Conservation (phyloP, 768 basidiomycete genomes). For the Trametes elegans region DNA sequence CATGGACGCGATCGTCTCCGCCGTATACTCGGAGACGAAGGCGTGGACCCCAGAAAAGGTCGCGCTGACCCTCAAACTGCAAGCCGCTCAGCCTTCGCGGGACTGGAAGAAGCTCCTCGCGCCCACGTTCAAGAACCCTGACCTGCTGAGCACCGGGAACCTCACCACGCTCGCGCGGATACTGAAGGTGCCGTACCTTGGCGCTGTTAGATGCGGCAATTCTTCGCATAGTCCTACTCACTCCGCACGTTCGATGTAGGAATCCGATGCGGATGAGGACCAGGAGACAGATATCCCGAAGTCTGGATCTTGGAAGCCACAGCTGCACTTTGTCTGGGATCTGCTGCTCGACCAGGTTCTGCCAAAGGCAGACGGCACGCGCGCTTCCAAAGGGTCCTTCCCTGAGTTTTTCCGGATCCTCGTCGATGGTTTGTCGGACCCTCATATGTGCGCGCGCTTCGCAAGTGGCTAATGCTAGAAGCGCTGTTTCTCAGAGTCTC, state of each 20-base stretch:
- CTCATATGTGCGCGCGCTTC: constrained; percentile 4
- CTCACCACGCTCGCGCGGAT: constrained; percentile 71
- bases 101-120: constrained; percentile 66
- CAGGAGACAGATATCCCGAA: constrained; percentile 45
- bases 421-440: constrained; percentile 68
- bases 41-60: constrained; percentile 89
- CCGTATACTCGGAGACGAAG: constrained; percentile 50
- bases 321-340: constrained; percentile 91
- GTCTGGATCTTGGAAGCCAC: constrained; percentile 77
- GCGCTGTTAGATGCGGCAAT: neutral
- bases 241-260: constrained; percentile 37
- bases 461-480: neutral
- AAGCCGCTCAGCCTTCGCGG: constrained; percentile 53
- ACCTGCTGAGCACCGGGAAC: constrained; percentile 70
- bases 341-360: constrained; percentile 76
- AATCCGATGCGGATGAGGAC: constrained; percentile 40
- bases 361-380: constrained; percentile 28
- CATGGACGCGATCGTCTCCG: constrained; percentile 45
- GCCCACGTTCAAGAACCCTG: constrained; percentile 74
- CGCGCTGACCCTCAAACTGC: constrained; percentile 72
- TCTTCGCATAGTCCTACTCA: neutral
- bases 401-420: constrained; percentile 89
- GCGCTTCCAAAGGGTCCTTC: constrained; percentile 57
- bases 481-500: constrained; percentile 56
- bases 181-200: constrained; percentile 56